Evolutionary conservation across 2,329 filamentous ascomycete species (phyloP), one percentile per base, ranked within the genome.

Genomic region (Corinectria fuckeliana): DNA sequence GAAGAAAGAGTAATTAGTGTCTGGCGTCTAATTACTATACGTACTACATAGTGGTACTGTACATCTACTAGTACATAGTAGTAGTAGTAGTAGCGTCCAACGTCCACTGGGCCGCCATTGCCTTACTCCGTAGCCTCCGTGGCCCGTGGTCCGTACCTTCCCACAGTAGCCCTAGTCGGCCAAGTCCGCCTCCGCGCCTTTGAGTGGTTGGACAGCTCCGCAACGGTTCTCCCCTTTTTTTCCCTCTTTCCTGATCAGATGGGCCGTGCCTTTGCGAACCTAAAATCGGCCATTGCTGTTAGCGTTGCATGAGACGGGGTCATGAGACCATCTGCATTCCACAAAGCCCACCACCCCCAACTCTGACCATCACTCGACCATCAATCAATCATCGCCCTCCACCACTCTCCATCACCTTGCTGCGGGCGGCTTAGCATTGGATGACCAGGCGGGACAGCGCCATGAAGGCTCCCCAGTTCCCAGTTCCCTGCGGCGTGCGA

Each of bases 241-340:
- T 39, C 16, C 23, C 54, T 39, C 53, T 36, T 59, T 53, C 23
- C 49, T 63, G 61, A 67, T 69, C 66, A 70, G 62, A 70, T 69
- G 66, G 62, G 61, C 56, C 65, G 63, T 66, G 53, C 50, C 58
- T 68, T 67, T 61, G 50, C 65, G 67, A 70, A 70, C 68, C 67
- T 70, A 70, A 70, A 70, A 60, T 68, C 62, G 66, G 60, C 65
- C 63, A 64, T 67, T 66, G 58, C 50, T 63, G 58, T 68, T 70
- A 70, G 68, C 68, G 68, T 68, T 63, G 65, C 68, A 70, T 69
- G 50, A 47, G 65, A 58, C 66, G 60, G 57, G 68, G 68, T 70
- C 68, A 68, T 69, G 70, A 70, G 68, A 70, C 68, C 68, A 66
- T 59, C 51, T 70, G 67, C 65, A 70, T 70, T 69, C 68, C 64